A percentile compares a stretch with the other conserved stretches of the same genome.
These are phyloP conservation scores for Emmonsia crescens DNA, from an alignment of 2,329 filamentous ascomycete genomes.

Conservation along the genomic window DNA sequence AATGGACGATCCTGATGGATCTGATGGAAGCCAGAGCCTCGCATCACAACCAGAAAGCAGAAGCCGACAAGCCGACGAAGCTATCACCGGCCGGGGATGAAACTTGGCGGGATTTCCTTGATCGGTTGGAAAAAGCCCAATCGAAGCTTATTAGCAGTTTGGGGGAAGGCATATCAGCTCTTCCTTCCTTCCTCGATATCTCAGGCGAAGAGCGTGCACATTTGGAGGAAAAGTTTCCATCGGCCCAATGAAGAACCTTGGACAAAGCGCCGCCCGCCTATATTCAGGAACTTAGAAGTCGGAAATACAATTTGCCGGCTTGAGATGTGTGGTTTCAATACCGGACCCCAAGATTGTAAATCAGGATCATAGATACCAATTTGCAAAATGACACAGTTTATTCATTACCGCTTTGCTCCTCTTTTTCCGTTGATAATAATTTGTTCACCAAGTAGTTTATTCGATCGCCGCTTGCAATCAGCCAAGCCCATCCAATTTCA, in stretches of 20 bases:
- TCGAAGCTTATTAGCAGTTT: not conserved
- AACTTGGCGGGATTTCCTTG: not conserved
- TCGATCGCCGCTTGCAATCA: constrained; percentile 33
- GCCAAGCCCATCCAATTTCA: constrained; percentile 28
- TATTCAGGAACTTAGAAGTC: not conserved
- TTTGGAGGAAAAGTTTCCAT: not conserved
- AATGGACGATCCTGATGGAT: not conserved
- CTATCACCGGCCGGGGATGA: not conserved
- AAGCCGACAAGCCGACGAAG: not conserved
- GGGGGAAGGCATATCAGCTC: not conserved
- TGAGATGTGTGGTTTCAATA: not conserved
- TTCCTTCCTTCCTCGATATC: not conserved
- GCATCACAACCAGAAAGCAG: too few species aligned
- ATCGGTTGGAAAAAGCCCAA: not conserved
- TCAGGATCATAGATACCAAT: not conserved
- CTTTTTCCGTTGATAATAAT: not conserved
- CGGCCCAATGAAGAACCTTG: not conserved
- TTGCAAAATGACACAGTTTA: not conserved
- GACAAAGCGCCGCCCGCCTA: not conserved
- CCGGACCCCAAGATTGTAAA: not conserved
- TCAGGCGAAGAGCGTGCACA: not conserved
- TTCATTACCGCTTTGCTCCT: not conserved
- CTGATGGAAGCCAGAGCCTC: not conserved
- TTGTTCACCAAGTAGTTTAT: constrained; percentile 28
- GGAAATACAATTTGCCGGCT: not conserved